Evolutionary conservation across 73 alveolate genomes (phyloP), one percentile per base, ranked within the genome.

Genomic region (Paramecium sexaurelia): DNA sequence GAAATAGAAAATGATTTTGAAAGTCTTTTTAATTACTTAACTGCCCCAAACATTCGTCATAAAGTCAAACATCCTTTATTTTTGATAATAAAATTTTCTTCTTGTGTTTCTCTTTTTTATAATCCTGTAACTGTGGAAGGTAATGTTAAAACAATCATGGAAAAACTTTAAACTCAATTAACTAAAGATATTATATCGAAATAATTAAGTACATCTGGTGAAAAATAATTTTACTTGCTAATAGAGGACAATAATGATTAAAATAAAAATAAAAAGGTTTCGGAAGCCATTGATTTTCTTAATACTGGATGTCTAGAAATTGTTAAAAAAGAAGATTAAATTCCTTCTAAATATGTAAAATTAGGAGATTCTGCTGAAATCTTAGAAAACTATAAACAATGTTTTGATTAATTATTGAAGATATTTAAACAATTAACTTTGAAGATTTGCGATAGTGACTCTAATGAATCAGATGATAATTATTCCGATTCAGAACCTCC

Each of bases 21-120:
- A 32, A 71, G 94, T 8, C 37, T 88, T 1, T 69, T 88, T n/a
- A 88, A 88, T 26, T 88, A 88, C 51, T 69, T 88, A 19, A 88
- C 94, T 66, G 94, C 94, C 15, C 94, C 94, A 4, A 88, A 88
- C 37, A 88, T 88, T 20, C 73, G 94, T 41, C 94, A 88, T 29
- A 88, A 88, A 36, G 94, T 88, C 6, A 88, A 87, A 45, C 94
- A 88, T 69, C 94, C 94, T 69, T 29, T 88, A 20, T 88, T 88
- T 55, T 43, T 88, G 24, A 82, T 82, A 17, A 55, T 88, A 24
- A 88, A 88, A 82, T 88, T 88, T 82, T 68, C 91, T 11, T 10
- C 41, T 17, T 88, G 94, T 88, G 94, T 88, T 9, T 56, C 73
- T 39, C 75, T 88, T 11, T 88, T 37, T 9, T 88, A 68, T 57